Conservation (phyloP, 805 yeast species). For the Kregervanrija pseudodelftensis region DNA sequence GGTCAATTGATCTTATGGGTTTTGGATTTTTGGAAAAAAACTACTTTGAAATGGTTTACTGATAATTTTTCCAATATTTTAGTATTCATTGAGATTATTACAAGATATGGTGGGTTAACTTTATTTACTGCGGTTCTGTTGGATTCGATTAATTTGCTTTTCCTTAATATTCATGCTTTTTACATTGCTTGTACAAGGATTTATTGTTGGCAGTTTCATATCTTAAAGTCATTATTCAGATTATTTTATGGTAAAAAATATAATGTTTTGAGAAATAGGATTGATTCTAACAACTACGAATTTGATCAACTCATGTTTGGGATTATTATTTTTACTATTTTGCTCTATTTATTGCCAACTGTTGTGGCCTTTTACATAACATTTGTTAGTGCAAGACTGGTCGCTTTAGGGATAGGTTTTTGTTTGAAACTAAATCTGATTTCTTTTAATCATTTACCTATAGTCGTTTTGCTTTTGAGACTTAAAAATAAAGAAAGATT, state of each 20-base stretch:
- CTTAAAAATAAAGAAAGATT: constrained; percentile 67
- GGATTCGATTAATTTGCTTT: constrained; percentile 56
- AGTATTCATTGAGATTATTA: constrained; percentile 9
- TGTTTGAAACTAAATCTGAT: constrained; percentile 54
- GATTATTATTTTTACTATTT: constrained; percentile 75
- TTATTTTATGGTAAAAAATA: constrained; percentile 85
- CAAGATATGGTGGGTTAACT: constrained; percentile 49
- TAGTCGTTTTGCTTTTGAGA: constrained; percentile 74
- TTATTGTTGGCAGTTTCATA: constrained; percentile 65
- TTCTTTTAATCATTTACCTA: constrained; percentile 73
- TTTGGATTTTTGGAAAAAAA: constrained; percentile 52
- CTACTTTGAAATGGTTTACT: constrained; percentile 12
- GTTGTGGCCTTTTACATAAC: constrained; percentile 74
- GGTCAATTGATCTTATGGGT: constrained; percentile 88
- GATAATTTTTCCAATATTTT: constrained; percentile 11
- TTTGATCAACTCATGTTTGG: constrained; percentile 85
- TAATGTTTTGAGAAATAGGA: constrained; percentile 75
- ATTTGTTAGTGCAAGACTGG: constrained; percentile 55
- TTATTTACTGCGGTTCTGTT: constrained; percentile 58
- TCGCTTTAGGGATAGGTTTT: constrained; percentile 41
- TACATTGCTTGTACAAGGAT: constrained; percentile 74
- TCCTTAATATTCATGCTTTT: constrained; percentile 70
- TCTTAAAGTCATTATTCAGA: constrained; percentile 67
- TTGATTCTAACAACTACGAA: constrained; percentile 79
- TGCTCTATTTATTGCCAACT: constrained; percentile 78